Evolutionary conservation across 169 alveolate species (phyloP), one percentile per base, ranked within the genome.

Genomic region (Plasmodium blacklocki): DNA sequence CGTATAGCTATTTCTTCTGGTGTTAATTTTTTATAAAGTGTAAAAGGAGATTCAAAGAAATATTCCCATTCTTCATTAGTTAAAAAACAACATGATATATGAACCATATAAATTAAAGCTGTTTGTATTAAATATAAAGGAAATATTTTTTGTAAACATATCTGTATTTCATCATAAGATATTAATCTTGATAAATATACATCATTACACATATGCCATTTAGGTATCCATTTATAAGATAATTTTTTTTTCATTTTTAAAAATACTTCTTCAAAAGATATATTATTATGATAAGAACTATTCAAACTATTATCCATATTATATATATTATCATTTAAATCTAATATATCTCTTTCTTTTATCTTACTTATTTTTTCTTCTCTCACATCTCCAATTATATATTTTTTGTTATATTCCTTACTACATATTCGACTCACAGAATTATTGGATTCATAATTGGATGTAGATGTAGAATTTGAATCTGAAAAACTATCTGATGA

Each of bases 191-290:
- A 86, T 52, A 86, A 60, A 86, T 72, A 86, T 63, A 86, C 60
- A 86, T 86, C 92, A 86, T 86, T 86, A 15, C 86, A 86, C 78
- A 49, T 43, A 52, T 86, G 92, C 92, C 92, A 86, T 52, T 86
- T 86, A n/a, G 92, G 92, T 54, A 86, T 64, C 23, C 21, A 18
- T 60, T 86, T 86, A 66, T 86, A 86, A 7, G 78, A 45, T 87
- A 86, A 71, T 54, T 86, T 86, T 72, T 86, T 86, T 19, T 21
- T 78, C 29, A 15, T 50, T 45, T 45, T 78, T 21, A 18, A 1
- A 12, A 78, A 47, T 18, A 19, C 23, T 66, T 78, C 78, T 52
- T 64, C 89, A 58, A 78, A 54, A 50, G 50, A 6, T 19, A 18
- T 12, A 71, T 71, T 50, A 26, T n/a, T 15, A n/a, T 70, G 29